Conservation (phyloP, 139 green algal genomes). For the Auxenochlorella protothecoides region DNA sequence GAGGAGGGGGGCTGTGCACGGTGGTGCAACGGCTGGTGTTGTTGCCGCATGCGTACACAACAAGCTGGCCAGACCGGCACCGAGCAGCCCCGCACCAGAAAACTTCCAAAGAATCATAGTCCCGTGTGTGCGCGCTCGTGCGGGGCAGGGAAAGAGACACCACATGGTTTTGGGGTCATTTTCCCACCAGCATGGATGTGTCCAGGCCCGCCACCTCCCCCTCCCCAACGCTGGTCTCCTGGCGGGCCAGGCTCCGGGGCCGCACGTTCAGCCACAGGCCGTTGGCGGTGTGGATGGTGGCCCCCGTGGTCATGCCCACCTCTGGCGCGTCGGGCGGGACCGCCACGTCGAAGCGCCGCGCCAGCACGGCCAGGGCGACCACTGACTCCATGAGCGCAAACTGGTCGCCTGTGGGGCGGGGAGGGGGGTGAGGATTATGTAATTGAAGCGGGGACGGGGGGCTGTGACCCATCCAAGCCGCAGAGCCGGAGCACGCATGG, state of each 20-base stretch:
- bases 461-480: not conserved
- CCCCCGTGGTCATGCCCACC: constrained; percentile 70
- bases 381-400: constrained; percentile 87
- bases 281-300: constrained; percentile 78
- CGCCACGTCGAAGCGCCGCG: constrained; percentile 72
- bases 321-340: constrained; percentile 39
- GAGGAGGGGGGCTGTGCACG: too few species aligned
- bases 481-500: too few species aligned
- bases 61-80: too few species aligned
- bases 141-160: too few species aligned
- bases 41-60: too few species aligned
- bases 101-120: too few species aligned
- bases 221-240: not conserved
- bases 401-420: constrained; percentile 45
- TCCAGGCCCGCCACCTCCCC: not conserved
- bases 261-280: constrained; percentile 50
- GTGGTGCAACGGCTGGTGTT: too few species aligned
- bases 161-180: too few species aligned
- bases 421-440: not conserved
- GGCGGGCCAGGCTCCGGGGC: constrained; percentile 3
- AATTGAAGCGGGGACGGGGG: not conserved
- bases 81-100: too few species aligned
- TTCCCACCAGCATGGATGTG: too few species aligned
- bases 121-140: too few species aligned
- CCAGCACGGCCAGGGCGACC: constrained; percentile 71